phyloP scores from a whole-genome alignment of 768 basidiomycete genomes.

The Coprinopsis marcescibilis region DNA sequence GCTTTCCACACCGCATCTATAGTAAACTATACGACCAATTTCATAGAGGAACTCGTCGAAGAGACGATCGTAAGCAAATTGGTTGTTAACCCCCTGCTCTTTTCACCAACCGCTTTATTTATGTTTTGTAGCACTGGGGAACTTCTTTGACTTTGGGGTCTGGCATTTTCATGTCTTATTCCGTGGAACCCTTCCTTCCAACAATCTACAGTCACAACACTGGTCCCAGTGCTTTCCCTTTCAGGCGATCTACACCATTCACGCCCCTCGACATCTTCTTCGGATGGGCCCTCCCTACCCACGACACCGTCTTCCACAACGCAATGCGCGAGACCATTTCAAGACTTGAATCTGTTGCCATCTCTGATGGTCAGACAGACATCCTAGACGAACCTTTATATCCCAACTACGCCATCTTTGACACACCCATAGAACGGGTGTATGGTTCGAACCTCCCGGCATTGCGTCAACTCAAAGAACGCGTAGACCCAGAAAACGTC shows the following conservation, averaged over 20 bases:
- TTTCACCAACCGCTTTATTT: not conserved
- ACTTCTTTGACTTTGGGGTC: conserved; percentile 21
- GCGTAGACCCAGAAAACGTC: conserved; percentile 50
- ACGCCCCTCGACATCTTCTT: conserved; percentile 44
- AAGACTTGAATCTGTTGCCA: conserved; percentile 33
- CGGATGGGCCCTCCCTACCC: conserved; percentile 34
- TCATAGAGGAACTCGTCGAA: conserved; percentile 38
- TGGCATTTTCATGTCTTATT: conserved; percentile 35
- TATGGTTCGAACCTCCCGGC: conserved; percentile 44
- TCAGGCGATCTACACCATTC: conserved; percentile 29
- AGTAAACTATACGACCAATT: conserved; percentile 24
- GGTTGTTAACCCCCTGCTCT: not conserved
- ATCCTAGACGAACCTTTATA: conserved; percentile 39
- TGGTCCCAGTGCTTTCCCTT: conserved; percentile 42
- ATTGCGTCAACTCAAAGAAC: conserved; percentile 34
- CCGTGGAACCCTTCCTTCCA: conserved; percentile 47
- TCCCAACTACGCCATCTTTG: conserved; percentile 53
- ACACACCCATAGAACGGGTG: conserved; percentile 44
- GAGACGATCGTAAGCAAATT: conserved; percentile 30
- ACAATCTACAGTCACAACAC: conserved; percentile 31
- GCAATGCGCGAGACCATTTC: conserved; percentile 34
- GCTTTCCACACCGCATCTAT: conserved; percentile 41
- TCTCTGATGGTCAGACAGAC: conserved; percentile 33
- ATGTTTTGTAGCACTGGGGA: conserved; percentile 39
- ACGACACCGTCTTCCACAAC: conserved; percentile 35